Evolutionary conservation across 345 rosid species (phyloP).

Genomic region (Anacardium occidentale): DNA sequence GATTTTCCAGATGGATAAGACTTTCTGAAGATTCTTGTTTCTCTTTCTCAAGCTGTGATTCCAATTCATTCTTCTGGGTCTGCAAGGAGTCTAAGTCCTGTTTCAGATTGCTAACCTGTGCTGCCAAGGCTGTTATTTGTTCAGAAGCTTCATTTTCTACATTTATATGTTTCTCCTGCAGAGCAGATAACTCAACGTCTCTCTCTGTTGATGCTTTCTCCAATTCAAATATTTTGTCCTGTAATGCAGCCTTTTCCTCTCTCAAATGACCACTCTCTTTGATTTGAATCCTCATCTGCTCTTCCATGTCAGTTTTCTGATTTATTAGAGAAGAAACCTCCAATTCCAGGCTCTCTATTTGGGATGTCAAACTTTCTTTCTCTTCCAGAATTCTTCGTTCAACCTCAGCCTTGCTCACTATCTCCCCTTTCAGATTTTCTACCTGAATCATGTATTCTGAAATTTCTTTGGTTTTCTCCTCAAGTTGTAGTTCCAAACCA

Average conservation of each 20-base stretch:
- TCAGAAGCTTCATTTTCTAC: conserved; percentile 48
- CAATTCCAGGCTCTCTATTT: conserved; percentile 32
- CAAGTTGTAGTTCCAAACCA: conserved; percentile 53
- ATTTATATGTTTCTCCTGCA: conserved; percentile 36
- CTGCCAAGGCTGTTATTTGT: conserved; percentile 40
- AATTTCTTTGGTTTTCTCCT: conserved; percentile 47
- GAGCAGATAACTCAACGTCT: conserved; percentile 41
- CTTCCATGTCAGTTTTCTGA: conserved; percentile 51
- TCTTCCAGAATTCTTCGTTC: conserved; percentile 42
- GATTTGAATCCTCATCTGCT: conserved; percentile 34
- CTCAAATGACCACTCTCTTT: conserved; percentile 38
- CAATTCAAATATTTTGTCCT: conserved; percentile 34
- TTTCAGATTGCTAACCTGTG: conserved; percentile 40
- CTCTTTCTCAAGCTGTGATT: conserved; percentile 50
- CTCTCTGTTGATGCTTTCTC: conserved; percentile 39
- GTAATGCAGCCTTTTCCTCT: conserved; percentile 30
- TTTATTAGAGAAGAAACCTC: conserved; percentile 42
- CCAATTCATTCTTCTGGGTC: conserved; percentile 39
- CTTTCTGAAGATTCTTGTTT: conserved; percentile 46
- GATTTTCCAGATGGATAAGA: conserved; percentile 39
- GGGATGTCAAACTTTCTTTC: conserved; percentile 40
- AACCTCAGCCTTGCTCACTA: conserved; percentile 33
- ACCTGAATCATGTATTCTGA: conserved; percentile 46
- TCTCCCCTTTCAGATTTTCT: conserved; percentile 43
- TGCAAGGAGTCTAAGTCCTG: conserved; percentile 50